phyloP scores from a whole-genome alignment of 2,329 filamentous ascomycete species.

The Simplicillium sp. region DNA sequence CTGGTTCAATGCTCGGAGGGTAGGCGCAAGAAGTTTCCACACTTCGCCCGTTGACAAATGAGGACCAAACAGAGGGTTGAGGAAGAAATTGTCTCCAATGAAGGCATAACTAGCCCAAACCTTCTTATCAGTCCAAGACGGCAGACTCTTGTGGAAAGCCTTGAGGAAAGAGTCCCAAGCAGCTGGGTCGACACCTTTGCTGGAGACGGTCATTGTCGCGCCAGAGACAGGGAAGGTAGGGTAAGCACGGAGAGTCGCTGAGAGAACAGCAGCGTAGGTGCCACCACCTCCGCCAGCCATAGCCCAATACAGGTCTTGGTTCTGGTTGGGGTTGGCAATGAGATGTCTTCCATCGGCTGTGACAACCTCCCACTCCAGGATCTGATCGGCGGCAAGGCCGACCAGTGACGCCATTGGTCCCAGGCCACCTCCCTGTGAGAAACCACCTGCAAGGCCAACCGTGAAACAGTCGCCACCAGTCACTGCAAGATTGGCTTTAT shows the following conservation, averaged over 20 bases:
- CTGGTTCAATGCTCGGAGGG: too few species aligned
- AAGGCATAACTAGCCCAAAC: not conserved
- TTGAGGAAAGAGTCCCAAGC: not conserved
- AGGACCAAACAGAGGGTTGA: not conserved
- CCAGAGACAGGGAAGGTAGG: slow-evolving; percentile 10
- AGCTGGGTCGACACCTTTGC: not conserved
- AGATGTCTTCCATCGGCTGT: slow-evolving; percentile 38
- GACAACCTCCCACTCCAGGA: slow-evolving; percentile 47
- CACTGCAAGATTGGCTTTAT: slow-evolving; percentile 33
- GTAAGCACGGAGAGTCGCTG: slow-evolving; percentile 43
- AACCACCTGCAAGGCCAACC: slow-evolving; percentile 51
- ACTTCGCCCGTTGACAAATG: not conserved
- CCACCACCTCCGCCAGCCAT: slow-evolving; percentile 49
- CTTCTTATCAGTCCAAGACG: not conserved
- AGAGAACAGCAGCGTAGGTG: slow-evolving; percentile 47
- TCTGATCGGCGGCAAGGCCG: slow-evolving; percentile 51
- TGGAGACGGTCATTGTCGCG: not conserved
- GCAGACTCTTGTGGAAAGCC: not conserved
- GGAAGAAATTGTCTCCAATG: not conserved
- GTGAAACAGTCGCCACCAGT: slow-evolving; percentile 45
- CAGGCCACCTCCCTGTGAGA: slow-evolving; percentile 51
- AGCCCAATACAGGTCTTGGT: slow-evolving; percentile 55
- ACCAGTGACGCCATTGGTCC: slow-evolving; percentile 40
- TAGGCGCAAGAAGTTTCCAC: too few species aligned
- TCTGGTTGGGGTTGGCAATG: slow-evolving; percentile 32